Evolutionary conservation across 805 yeast genomes (phyloP).

Genomic region (Candida broadrunensis): DNA sequence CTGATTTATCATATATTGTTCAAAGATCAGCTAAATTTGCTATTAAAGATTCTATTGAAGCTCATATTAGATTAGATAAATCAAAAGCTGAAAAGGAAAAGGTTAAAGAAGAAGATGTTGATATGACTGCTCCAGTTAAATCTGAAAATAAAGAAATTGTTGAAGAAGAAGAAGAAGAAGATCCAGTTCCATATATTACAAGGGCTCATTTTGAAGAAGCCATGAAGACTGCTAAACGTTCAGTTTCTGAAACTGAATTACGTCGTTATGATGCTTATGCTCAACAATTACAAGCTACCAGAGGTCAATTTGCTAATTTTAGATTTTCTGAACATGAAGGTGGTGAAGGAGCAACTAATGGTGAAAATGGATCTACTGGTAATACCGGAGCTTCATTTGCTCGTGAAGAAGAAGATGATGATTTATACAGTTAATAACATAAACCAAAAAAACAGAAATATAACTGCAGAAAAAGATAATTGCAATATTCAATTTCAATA

Average conservation of each 20-base stretch:
- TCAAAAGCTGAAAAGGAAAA: conserved; percentile 41
- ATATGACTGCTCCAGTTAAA: conserved; percentile 29
- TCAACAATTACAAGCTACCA: conserved; percentile 91
- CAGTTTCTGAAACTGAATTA: conserved; percentile 94
- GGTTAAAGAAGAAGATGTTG: conserved; percentile 46
- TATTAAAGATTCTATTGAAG: conserved; percentile 95
- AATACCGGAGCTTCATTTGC: conserved; percentile 46
- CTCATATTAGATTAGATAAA: conserved; percentile 40
- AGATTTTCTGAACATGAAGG: conserved; percentile 60
- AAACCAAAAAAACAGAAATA: not conserved
- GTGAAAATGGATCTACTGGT: conserved; percentile 23
- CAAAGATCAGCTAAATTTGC: conserved; percentile 99
- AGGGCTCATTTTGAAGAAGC: conserved; percentile 97
- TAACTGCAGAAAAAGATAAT: too few relatives aligned
- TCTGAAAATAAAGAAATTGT: conserved; percentile 37
- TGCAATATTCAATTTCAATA: too few relatives aligned
- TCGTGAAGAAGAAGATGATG: conserved; percentile 56
- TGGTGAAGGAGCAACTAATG: conserved; percentile 14
- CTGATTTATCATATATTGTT: conserved; percentile 93
- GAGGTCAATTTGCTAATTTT: conserved; percentile 92
- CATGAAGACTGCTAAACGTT: conserved; percentile 98
- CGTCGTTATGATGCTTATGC: conserved; percentile 99
- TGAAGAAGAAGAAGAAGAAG: conserved; percentile 70
- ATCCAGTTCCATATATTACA: conserved; percentile 94
- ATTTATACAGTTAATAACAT: conserved; percentile 50